Evolutionary conservation across 2,329 filamentous ascomycete species (phyloP).

Genomic region (Cladosporium sp.): DNA sequence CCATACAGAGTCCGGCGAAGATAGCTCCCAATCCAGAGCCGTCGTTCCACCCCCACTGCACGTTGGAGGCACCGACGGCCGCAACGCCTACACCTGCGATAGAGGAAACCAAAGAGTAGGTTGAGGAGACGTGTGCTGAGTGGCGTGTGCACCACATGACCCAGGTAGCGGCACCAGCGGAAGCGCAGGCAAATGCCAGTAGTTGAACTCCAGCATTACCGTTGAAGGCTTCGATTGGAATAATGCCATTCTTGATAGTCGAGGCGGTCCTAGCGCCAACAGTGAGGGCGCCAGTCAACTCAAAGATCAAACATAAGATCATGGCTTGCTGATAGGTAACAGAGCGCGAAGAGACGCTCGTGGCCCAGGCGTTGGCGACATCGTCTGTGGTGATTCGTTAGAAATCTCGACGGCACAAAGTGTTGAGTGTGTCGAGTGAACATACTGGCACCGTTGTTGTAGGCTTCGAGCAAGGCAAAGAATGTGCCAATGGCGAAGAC

Average conservation of each 20-base stretch:
- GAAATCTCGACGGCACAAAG: background rate
- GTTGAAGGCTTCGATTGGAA: conserved; percentile 46
- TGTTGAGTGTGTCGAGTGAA: background rate
- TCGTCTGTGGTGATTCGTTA: conserved; percentile 32
- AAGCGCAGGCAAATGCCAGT: conserved; percentile 43
- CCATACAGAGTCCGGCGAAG: conserved; percentile 43
- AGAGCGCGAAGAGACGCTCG: conserved; percentile 47
- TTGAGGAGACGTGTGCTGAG: conserved; percentile 58
- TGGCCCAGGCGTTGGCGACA: conserved; percentile 54
- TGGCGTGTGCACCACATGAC: conserved; percentile 53
- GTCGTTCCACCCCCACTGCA: conserved; percentile 40
- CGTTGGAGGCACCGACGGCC: conserved; percentile 40
- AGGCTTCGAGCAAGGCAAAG: conserved; percentile 62
- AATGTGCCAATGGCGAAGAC: conserved; percentile 60
- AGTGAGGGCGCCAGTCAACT: conserved; percentile 49
- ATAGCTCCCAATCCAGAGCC: conserved; percentile 42
- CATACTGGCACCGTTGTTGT: conserved; percentile 55
- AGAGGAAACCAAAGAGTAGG: conserved; percentile 56
- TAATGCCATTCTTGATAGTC: conserved; percentile 58
- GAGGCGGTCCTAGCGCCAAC: conserved; percentile 53
- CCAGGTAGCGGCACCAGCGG: conserved; percentile 48
- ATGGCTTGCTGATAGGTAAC: conserved; percentile 50
- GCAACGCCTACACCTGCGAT: conserved; percentile 58
- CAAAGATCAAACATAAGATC: conserved; percentile 46
- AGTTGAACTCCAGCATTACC: conserved; percentile 41